phyloP scores from a whole-genome alignment of 257 asterid species.

The Ajuga chamaepitys region DNA sequence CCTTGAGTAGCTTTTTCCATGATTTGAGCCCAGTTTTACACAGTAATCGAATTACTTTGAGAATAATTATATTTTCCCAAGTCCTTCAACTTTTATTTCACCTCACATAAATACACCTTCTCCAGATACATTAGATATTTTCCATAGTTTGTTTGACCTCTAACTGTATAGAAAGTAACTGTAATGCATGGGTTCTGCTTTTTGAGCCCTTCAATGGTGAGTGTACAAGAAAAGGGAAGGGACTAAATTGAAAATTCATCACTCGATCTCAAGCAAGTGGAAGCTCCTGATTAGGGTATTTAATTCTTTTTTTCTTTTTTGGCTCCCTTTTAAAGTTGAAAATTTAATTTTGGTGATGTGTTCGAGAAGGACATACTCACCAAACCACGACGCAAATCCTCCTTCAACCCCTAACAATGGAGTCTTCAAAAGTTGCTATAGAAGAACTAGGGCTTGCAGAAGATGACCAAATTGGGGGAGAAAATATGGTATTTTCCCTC shows the following conservation, averaged over 20 bases:
- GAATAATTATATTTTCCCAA: constrained; percentile 32
- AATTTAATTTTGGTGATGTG: constrained; percentile 15
- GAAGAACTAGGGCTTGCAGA: too few species aligned
- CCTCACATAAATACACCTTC: constrained; percentile 53
- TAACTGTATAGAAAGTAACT: constrained; percentile 8
- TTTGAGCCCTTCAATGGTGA: constrained; percentile 7
- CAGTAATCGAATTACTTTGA: constrained; percentile 37
- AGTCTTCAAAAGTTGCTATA: too few species aligned
- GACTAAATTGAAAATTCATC: constrained; percentile 12
- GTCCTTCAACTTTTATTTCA: constrained; percentile 59
- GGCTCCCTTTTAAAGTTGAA: constrained; percentile 6
- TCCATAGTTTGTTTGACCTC: constrained; percentile 53
- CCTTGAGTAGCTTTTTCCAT: constrained; percentile 35
- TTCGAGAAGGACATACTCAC: too few species aligned
- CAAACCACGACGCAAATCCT: too few species aligned
- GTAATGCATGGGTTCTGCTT: neutral
- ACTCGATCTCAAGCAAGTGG: constrained; percentile 17
- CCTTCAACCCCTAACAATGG: too few species aligned
- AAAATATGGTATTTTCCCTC: too few species aligned
- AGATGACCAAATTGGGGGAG: too few species aligned
- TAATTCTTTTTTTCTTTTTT: neutral
- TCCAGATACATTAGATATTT: constrained; percentile 66
- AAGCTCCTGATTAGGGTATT: constrained; percentile 13
- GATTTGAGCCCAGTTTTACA: constrained; percentile 78
- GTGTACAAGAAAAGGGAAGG: neutral